Evolutionary conservation across 1,284 basidiomycete genomes (phyloP).

Genomic region (Ustilago vetiveriae): DNA sequence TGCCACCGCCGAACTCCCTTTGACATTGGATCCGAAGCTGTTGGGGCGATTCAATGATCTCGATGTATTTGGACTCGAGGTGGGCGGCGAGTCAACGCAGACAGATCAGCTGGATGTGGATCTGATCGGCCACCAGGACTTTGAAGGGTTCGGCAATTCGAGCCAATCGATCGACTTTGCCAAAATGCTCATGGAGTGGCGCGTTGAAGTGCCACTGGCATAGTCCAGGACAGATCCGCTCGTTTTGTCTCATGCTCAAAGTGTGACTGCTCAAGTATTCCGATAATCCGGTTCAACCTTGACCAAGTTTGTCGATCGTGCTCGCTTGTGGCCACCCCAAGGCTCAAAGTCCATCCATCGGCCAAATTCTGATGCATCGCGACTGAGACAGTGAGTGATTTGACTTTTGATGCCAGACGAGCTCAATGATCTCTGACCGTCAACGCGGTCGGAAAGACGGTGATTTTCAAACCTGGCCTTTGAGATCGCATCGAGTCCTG

Average conservation of each 20-base stretch:
- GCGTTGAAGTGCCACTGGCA: conserved; percentile 28
- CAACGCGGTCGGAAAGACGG: too few species aligned
- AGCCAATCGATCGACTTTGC: conserved; percentile 41
- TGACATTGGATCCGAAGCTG: conserved; percentile 25
- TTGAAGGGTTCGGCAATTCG: conserved; percentile 36
- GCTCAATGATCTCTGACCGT: too few species aligned
- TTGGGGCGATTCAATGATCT: conserved; percentile 13
- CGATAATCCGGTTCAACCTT: too few species aligned
- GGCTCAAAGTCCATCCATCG: too few species aligned
- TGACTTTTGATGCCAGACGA: too few species aligned
- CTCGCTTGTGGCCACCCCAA: too few species aligned
- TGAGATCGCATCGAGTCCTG: not conserved
- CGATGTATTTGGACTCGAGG: conserved; percentile 7
- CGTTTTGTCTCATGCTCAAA: too few species aligned
- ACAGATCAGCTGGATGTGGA: conserved; percentile 35
- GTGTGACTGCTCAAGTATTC: too few species aligned
- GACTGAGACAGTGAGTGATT: too few species aligned
- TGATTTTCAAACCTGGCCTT: not conserved
- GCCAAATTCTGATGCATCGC: too few species aligned
- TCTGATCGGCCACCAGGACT: conserved; percentile 36
- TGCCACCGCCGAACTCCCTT: not conserved
- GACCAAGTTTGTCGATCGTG: too few species aligned
- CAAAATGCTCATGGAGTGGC: conserved; percentile 45
- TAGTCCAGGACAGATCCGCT: too few species aligned
- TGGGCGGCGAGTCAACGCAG: conserved; percentile 7